Conservation (phyloP, 2,329 filamentous ascomycete genomes). For the Ustulina deusta region DNA sequence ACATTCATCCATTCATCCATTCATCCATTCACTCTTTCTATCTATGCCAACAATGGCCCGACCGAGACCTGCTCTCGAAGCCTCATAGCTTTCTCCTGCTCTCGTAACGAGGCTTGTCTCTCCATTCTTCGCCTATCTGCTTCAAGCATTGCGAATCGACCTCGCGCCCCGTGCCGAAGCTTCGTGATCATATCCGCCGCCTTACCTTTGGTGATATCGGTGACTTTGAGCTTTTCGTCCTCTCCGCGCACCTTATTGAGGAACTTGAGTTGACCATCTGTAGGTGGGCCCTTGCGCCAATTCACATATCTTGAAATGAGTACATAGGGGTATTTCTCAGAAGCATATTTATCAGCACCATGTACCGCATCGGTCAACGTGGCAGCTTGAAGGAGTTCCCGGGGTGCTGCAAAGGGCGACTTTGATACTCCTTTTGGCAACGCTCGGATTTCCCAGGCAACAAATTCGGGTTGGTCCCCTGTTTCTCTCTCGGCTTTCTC, state of each 20-base stretch:
- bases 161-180: conserved; percentile 83
- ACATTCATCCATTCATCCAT: not conserved
- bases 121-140: conserved; percentile 64
- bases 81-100: conserved; percentile 56
- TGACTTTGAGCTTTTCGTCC: conserved; percentile 64
- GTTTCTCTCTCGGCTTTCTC: conserved; percentile 55
- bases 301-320: conserved; percentile 74
- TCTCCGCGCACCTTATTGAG: conserved; percentile 73
- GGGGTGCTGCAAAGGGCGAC: conserved; percentile 75
- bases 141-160: conserved; percentile 67
- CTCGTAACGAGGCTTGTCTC: conserved; percentile 52
- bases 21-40: conserved; percentile 7
- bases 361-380: conserved; percentile 82
- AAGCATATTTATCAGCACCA: conserved; percentile 85
- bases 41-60: conserved; percentile 60
- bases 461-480: conserved; percentile 53
- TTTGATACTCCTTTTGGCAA: conserved; percentile 60
- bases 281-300: conserved; percentile 79
- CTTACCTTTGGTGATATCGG: conserved; percentile 79
- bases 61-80: conserved; percentile 66
- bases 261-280: conserved; percentile 73
- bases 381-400: conserved; percentile 72
- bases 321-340: conserved; percentile 71
- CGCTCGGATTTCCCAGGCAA: conserved; percentile 62
- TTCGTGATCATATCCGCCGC: conserved; percentile 94